Base-by-base conservation (phyloP, 192 early-diverging fungal genomes). In the Diversispora eburnea region DNA sequence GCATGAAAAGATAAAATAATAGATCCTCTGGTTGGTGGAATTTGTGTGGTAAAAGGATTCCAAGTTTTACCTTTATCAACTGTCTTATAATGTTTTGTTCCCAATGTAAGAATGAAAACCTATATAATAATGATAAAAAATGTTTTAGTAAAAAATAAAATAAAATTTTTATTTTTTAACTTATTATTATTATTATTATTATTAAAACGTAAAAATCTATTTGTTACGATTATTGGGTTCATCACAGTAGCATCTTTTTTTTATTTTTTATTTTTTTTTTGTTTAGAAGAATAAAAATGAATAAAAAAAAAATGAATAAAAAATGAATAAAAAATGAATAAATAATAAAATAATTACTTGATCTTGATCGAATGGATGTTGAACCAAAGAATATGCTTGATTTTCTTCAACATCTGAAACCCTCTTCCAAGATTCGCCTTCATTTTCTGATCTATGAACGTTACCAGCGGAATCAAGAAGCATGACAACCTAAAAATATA, bases 1-100 rank as follows among this genome's bases (percentile, higher is more conserved):
- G 93, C 91, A 71, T 96, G 91, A 76, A 96, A 96, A 8, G 82
- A 74, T 2, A 90, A 67, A 17, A 75, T 73, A 17, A 68, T 43
- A 57, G 51, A 58, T 12, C 67, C 65, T 3, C 54, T 67, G 3
- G 79, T 76, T 13, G 87, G 88, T 20, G 41, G 55, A 1, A 77
- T 57, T 10, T 79, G 77, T 3, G 85, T 86, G 3, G 66, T 70
- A 67, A 92, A 90, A 15, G 63, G 1, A 3, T 80, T 75, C 90
- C 90, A 92, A 17, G 83, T 80, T 22, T 57, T 75, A 8, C 90
- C 91, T 47, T 77, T 68, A 74, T 92, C 88, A 3, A 48, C 65
- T 12, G 91, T 90, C 65, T 80, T 82, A 81, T 86, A 91, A 51
- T 91, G 89, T 0, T 60, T 82, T 25, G 54, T 86, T 8, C 63